Evolutionary conservation across 208 protist genomes (phyloP), one percentile per base, ranked within the genome.

Genomic region (Leishmania tropica): DNA sequence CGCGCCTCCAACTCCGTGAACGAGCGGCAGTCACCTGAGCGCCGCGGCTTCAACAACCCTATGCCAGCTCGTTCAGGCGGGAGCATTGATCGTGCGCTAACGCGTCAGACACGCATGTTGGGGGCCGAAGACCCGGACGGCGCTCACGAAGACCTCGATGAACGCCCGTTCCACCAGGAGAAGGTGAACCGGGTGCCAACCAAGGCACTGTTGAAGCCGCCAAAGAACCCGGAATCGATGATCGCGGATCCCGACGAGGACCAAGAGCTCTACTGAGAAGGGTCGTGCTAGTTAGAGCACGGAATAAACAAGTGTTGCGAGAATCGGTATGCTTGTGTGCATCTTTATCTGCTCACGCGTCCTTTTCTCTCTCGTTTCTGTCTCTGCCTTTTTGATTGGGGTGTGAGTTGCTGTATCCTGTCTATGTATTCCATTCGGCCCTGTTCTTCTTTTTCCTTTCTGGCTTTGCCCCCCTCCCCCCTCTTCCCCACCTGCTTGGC

Each of bases 121-220:
- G 80, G 74, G 13, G 81, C 75, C 6, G 60, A 87, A 45, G 80
- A 82, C 72, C 62, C 74, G 42, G 72, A 86, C 53, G 85, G 87
- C 79, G 24, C 3, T 3, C 37, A 65, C 37, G 65, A 85, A 19
- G 86, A 79, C 35, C 60, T 86, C 19, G 79, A 83, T 51, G 83
- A 84, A 47, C 83, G 81, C 15, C 75, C 86, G 17, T 90, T 90
- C 73, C 77, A 47, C 35, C 58, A 84, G 51, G 89, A 90, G 67
- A 85, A 84, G 47, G 89, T 92, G 10, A 77, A 64, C 42, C 83
- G 89, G 24, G 84, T 92, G 48, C 89, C 89, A 31, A 92, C 89
- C 15, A 88, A 87, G 79, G 89, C 86, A 42, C 53, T 79, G 19
- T 76, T 90, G 79, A 87, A 88, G 81, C 85, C 86, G 21, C 89